phyloP scores from a whole-genome alignment of 441 rosid species.

The Adansonia gregorii region DNA sequence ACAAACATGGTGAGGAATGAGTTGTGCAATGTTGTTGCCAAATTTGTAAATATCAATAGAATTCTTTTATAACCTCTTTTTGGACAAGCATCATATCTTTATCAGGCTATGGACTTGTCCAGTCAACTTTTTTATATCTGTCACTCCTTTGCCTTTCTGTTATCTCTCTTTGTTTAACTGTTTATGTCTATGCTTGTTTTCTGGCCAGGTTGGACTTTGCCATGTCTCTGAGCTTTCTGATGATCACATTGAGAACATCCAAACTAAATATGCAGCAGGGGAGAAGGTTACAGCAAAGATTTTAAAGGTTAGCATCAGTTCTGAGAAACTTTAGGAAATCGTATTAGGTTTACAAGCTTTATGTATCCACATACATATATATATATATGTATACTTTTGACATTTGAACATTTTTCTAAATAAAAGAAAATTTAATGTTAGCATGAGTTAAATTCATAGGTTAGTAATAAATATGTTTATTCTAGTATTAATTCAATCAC shows the following conservation, averaged over 20 bases:
- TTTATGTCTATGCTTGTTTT: conserved; percentile 20
- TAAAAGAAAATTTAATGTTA: neutral
- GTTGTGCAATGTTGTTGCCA: conserved; percentile 5
- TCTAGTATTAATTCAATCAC: neutral
- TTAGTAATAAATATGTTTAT: neutral
- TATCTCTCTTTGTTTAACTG: neutral
- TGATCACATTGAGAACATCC: conserved; percentile 59
- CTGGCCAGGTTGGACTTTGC: conserved; percentile 85
- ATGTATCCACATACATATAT: too few species aligned
- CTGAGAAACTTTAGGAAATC: neutral
- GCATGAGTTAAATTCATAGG: neutral
- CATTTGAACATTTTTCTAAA: neutral
- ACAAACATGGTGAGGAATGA: conserved; percentile 67
- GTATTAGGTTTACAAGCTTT: neutral
- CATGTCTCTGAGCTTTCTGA: conserved; percentile 83
- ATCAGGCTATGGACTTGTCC: neutral
- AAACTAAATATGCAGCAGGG: conserved; percentile 68
- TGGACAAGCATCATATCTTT: neutral
- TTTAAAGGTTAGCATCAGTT: conserved; percentile 62
- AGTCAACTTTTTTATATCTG: neutral
- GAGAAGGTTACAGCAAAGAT: conserved; percentile 77
- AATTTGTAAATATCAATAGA: neutral
- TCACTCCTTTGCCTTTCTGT: neutral
- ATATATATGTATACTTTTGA: too few species aligned
- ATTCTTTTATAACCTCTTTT: neutral